Percentiles rank a stretch among this genome's conserved stretches.
Evolutionary conservation across 176 grass and related monocot genomes (phyloP).

Genomic region (Cenchrus americanus): DNA sequence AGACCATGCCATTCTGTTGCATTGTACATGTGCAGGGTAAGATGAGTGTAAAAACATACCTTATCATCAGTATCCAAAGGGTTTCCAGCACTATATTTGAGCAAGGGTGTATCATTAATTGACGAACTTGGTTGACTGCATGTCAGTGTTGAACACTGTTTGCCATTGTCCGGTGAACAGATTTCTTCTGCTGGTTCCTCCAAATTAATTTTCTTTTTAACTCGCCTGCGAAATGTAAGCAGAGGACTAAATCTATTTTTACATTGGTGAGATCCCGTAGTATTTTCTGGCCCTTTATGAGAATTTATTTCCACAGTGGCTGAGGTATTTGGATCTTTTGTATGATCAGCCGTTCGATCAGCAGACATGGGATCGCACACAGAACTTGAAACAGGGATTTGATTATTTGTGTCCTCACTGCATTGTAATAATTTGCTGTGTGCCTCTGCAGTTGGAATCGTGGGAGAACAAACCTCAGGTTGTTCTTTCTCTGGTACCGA

Average conservation of each 20-base stretch:
- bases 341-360: neutral
- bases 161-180: constrained; percentile 23
- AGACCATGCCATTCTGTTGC: neutral
- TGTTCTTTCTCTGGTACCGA: constrained; percentile 15
- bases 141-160: constrained; percentile 25
- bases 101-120: constrained; percentile 10
- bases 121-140: constrained; percentile 18
- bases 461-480: constrained; percentile 19
- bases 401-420: constrained; percentile 25
- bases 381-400: constrained; percentile 31
- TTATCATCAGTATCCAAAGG: constrained; percentile 32
- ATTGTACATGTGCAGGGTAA: neutral
- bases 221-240: constrained; percentile 48
- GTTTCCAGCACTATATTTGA: constrained; percentile 16
- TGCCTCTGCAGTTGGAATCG: neutral
- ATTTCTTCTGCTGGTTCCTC: constrained; percentile 18
- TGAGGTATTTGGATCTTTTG: constrained; percentile 37
- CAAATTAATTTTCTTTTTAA: constrained; percentile 49
- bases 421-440: constrained; percentile 26
- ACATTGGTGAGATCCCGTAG: constrained; percentile 12
- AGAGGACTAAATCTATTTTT: constrained; percentile 47
- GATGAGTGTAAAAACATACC: constrained; percentile 36
- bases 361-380: neutral
- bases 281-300: constrained; percentile 21
- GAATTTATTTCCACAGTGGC: constrained; percentile 1